Evolutionary conservation across 2,329 filamentous ascomycete genomes (phyloP), one percentile per base, ranked within the genome.

Genomic region (Chaetothyriales sp.): DNA sequence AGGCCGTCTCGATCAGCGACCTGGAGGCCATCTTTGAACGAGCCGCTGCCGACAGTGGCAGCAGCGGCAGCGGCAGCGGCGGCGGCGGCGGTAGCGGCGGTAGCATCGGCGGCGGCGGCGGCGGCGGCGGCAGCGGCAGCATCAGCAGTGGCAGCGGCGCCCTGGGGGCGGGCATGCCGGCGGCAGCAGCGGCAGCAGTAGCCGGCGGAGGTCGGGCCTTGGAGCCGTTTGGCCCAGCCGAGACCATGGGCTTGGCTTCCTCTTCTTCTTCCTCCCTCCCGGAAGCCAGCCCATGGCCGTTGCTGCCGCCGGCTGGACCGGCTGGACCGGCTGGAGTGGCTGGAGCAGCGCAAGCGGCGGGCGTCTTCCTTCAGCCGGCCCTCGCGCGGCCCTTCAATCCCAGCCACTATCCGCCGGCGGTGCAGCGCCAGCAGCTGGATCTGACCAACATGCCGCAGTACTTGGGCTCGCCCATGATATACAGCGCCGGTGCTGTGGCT

Each of bases 351-450:
- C n/a, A n/a, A n/a, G n/a, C n/a, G n/a, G n/a, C n/a, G n/a, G n/a
- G 20, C 7, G 28, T 43, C 40, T 50, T 50, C 45, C 43, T 29
- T 2, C 44, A 50, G n/a, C n/a, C 15, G 22, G 33, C 13, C 40
- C 48, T 50, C 22, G 44, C 40, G 19, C 44, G 48, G 15, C 22
- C 40, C 5, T 15, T 50, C 19, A 8, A 28, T 9, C 15, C 19
- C 8, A 50, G 45, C 43, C 43, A 44, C 48, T 50, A 44, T 43
- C 25, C 9, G 15, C 37, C 37, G 10, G 22, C 28, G 44, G 48
- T 50, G 20, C 48, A 50, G 20, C 48, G 45, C 5, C 48, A 50
- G 20, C 48, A 50, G 48, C 43, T 50, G 19, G 20, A 45, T 18
- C 5, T 45, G 13, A 15, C 18, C 19, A 43, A 28, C 10, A 50